Conservation (phyloP, 2,329 filamentous ascomycete genomes). For the Lasiodiplodia hormozganensis region DNA sequence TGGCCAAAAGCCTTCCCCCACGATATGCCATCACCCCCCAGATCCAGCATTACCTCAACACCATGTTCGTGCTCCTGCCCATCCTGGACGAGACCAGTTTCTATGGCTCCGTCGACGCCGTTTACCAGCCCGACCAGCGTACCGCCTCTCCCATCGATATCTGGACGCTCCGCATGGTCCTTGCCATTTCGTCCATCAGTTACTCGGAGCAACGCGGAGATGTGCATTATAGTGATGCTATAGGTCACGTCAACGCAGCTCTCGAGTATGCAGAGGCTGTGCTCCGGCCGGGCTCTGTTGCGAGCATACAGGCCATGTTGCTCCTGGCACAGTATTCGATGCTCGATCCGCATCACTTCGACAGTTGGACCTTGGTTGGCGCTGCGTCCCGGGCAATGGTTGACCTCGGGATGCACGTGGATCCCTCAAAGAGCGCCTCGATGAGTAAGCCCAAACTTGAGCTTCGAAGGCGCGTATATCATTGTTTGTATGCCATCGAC, state of each 20-base stretch:
- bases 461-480: slow-evolving; percentile 81
- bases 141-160: slow-evolving; percentile 72
- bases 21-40: slow-evolving; percentile 72
- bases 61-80: slow-evolving; percentile 80
- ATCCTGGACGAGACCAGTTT: slow-evolving; percentile 82
- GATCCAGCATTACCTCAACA: slow-evolving; percentile 84
- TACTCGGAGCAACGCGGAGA: slow-evolving; percentile 72
- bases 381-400: slow-evolving; percentile 87
- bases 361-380: slow-evolving; percentile 92
- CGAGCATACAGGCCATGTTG: slow-evolving; percentile 85
- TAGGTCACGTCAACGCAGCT: slow-evolving; percentile 68
- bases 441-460: slow-evolving; percentile 75
- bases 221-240: slow-evolving; percentile 67
- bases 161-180: slow-evolving; percentile 87
- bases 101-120: slow-evolving; percentile 77
- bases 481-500: slow-evolving; percentile 89
- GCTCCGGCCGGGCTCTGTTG: slow-evolving; percentile 81
- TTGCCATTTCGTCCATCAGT: slow-evolving; percentile 80
- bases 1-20: slow-evolving; percentile 69
- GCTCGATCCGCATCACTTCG: slow-evolving; percentile 88
- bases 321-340: slow-evolving; percentile 89
- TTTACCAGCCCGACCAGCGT: slow-evolving; percentile 75
- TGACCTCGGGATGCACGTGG: slow-evolving; percentile 91
- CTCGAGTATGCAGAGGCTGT: slow-evolving; percentile 81
- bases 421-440: slow-evolving; percentile 74